These are phyloP conservation scores for Talaromyces sp. DNA, from an alignment of 2,329 filamentous ascomycete species.

Conservation along the genomic window DNA sequence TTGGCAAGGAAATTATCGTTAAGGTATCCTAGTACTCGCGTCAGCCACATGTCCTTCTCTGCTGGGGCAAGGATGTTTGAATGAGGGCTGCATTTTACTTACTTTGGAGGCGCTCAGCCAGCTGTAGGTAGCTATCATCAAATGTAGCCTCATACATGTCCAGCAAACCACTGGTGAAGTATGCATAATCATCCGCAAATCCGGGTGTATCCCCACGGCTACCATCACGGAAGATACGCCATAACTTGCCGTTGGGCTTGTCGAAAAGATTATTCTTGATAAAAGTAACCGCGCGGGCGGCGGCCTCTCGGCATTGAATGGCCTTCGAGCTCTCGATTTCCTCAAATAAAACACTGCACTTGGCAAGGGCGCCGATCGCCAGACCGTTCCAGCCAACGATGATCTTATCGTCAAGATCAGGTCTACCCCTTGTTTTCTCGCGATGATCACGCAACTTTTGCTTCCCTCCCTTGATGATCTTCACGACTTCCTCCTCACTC, in stretches of 20 bases:
- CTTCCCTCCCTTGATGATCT: constrained; percentile 68
- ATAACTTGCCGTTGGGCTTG: constrained; percentile 61
- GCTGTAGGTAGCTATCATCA: constrained; percentile 73
- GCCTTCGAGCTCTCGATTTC: constrained; percentile 61
- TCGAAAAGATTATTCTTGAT: constrained; percentile 77
- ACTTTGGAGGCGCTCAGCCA: constrained; percentile 81
- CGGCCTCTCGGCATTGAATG: constrained; percentile 64
- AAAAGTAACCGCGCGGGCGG: constrained; percentile 70
- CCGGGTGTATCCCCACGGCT: constrained; percentile 66
- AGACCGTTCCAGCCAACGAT: constrained; percentile 87
- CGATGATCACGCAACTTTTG: constrained; percentile 71
- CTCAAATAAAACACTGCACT: constrained; percentile 70
- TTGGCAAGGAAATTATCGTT: constrained; percentile 76
- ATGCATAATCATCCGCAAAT: constrained; percentile 95
- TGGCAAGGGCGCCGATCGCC: constrained; percentile 79
- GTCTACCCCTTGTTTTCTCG: constrained; percentile 72
- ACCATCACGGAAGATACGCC: constrained; percentile 71
- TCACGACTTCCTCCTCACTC: constrained; percentile 67
- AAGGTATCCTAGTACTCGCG: constrained; percentile 62
- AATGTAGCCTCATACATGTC: constrained; percentile 83
- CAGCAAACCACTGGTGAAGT: constrained; percentile 78
- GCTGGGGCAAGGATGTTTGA: background rate
- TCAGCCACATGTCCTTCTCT: background rate
- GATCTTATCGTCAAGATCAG: constrained; percentile 84
- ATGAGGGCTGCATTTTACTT: constrained; percentile 33